Base-by-base conservation (phyloP, 352 stramenopile genomes). In the Phytophthora tentaculata region DNA sequence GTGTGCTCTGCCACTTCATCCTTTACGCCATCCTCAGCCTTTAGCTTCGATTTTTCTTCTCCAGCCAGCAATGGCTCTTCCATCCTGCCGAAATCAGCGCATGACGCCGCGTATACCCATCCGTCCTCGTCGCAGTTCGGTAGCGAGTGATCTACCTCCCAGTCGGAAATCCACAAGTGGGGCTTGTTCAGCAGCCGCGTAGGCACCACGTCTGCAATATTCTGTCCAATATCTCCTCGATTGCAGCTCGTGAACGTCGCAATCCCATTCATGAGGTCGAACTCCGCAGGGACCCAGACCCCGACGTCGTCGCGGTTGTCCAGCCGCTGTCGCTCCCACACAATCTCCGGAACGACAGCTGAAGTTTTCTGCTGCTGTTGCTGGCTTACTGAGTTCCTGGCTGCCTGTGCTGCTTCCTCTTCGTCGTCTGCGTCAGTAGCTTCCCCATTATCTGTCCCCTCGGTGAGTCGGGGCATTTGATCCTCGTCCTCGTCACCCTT, bases 151-250 rank as follows among this genome's bases (percentile, higher is more conserved):
- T 94, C 87, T 7, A 91, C 58, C 8, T 88, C 67, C 87, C 87
- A 95, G 22, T 80, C 76, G 19, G 77, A 84, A 39, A 92, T 51
- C 87, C 87, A 95, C 53, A 91, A 61, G 47, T 91, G 81, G 23
- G 81, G 70, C 54, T 93, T 93, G 58, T 83, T 90, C 44, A 91
- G 66, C 64, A 93, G 49, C 10, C 85, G 73, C 22, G 73, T 70
- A 16, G 85, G 83, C 41, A 93, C 76, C n/a, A 88, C 83, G 47
- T 90, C 83, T n/a, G 71, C 57, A 19, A 93, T 69, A 14, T 72
- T 69, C 57, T 83, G 61, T 37, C 84, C 84, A 23, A 90, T 67
- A 43, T 81, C 73, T 26, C 84, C 84, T 23, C 84, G 82, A 67
- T 92, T 91, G 35, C 73, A 83, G 58, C 84, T 92, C 35, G 83